Conservation (phyloP, 306 rosid genomes). For the Castanea sativa region DNA sequence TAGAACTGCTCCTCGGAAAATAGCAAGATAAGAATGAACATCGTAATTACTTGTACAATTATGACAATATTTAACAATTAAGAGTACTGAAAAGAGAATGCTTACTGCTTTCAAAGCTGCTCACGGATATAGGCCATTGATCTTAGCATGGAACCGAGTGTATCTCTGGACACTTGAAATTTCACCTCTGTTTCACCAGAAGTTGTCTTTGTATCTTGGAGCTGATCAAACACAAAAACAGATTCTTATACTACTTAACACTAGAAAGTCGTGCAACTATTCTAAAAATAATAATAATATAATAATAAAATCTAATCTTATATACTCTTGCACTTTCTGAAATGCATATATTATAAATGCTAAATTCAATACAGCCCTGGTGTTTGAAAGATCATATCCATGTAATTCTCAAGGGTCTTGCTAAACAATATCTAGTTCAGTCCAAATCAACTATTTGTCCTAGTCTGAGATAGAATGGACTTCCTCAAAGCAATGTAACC, state of each 20-base stretch:
- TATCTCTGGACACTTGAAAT: slow-evolving; percentile 77
- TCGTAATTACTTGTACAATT: neutral
- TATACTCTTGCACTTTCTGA: neutral
- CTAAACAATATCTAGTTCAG: neutral
- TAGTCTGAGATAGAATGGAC: neutral
- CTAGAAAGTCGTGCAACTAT: neutral
- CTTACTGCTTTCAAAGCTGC: slow-evolving; percentile 72
- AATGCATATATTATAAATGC: neutral
- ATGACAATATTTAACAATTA: slow-evolving; percentile 9
- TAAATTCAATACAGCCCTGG: neutral
- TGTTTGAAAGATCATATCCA: neutral
- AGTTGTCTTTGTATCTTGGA: slow-evolving; percentile 68
- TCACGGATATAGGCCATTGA: slow-evolving; percentile 67
- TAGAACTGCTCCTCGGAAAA: neutral
- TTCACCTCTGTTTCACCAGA: slow-evolving; percentile 73
- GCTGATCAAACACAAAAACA: slow-evolving; percentile 44
- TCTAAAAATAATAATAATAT: neutral
- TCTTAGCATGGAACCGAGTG: slow-evolving; percentile 66
- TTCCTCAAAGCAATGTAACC: neutral
- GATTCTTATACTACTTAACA: slow-evolving; percentile 7
- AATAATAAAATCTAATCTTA: neutral
- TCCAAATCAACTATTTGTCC: neutral
- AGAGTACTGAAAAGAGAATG: slow-evolving; percentile 21
- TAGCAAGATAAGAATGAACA: neutral
- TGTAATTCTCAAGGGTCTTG: neutral